These are phyloP conservation scores for Liriodendron chinense DNA, from an alignment of 164 flowering plant genomes.

Conservation along the genomic window DNA sequence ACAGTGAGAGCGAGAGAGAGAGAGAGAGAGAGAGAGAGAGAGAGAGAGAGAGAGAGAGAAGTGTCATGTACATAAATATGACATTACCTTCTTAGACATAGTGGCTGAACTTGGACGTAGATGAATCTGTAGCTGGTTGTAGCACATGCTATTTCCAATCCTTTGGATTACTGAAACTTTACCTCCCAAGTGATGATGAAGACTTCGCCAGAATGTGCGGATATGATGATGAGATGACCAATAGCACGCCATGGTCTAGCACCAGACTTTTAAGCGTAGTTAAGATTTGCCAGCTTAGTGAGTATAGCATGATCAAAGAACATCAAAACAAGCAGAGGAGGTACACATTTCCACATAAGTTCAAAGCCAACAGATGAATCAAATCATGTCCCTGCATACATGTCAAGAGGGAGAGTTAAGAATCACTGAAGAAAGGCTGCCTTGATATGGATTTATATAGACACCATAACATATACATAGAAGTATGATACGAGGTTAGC, in stretches of 20 bases:
- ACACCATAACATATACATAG: too few relatives aligned
- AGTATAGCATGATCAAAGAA: neutral
- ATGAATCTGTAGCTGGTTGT: slow-evolving; percentile 6
- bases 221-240: slow-evolving; percentile 17
- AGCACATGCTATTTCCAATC: slow-evolving; percentile 5
- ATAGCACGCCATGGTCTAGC: slow-evolving; percentile 32
- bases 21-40: too few relatives aligned
- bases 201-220: slow-evolving; percentile 26
- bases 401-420: too few relatives aligned
- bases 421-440: neutral
- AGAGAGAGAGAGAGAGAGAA: too few relatives aligned
- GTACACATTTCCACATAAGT: neutral
- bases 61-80: too few relatives aligned
- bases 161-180: slow-evolving; percentile 16
- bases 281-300: neutral
- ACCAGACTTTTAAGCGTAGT: slow-evolving; percentile 5
- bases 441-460: neutral
- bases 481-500: too few relatives aligned
- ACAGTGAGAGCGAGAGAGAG: too few relatives aligned
- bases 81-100: slow-evolving; percentile 27
- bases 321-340: neutral
- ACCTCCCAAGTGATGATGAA: slow-evolving; percentile 16
- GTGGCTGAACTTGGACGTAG: slow-evolving; percentile 12
- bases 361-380: neutral
- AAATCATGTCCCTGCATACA: neutral